Conservation (phyloP, 371 early-diverging fungal genomes). For the Saksenaea oblongispora region DNA sequence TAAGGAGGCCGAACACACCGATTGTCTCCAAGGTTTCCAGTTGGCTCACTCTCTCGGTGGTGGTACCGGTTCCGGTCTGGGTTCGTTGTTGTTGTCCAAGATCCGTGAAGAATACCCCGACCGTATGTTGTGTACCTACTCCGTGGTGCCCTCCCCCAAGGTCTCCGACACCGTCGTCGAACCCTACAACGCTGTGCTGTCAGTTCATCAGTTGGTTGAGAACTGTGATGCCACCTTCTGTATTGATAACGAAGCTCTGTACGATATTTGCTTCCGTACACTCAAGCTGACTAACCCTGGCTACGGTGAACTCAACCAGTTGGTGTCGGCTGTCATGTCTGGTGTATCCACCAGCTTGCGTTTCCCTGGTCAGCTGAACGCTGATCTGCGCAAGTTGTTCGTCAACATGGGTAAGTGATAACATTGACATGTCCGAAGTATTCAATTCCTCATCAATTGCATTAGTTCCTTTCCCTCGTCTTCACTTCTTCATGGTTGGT, state of each 20-base stretch:
- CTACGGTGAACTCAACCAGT: constrained; percentile 80
- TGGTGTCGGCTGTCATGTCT: constrained; percentile 87
- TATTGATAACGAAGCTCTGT: constrained; percentile 98
- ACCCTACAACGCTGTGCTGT: constrained; percentile 89
- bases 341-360: constrained; percentile 97
- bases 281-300: constrained; percentile 79
- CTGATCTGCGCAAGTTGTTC: constrained; percentile 96
- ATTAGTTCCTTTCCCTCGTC: constrained; percentile 93
- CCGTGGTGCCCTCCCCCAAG: constrained; percentile 95
- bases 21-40: constrained; percentile 90
- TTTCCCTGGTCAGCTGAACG: constrained; percentile 99
- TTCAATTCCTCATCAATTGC: constrained; percentile 55
- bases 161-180: constrained; percentile 90
- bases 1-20: constrained; percentile 83
- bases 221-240: constrained; percentile 97
- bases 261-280: constrained; percentile 87
- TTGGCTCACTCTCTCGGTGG: constrained; percentile 88
- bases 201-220: constrained; percentile 87
- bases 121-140: constrained; percentile 92
- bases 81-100: constrained; percentile 83
- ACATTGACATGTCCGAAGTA: not conserved
- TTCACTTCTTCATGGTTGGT: constrained; percentile 90
- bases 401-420: constrained; percentile 87
- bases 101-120: constrained; percentile 94
- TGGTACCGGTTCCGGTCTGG: constrained; percentile 90